phyloP scores from a whole-genome alignment of 208 protist genomes.

The Eutreptiella sp. region DNA sequence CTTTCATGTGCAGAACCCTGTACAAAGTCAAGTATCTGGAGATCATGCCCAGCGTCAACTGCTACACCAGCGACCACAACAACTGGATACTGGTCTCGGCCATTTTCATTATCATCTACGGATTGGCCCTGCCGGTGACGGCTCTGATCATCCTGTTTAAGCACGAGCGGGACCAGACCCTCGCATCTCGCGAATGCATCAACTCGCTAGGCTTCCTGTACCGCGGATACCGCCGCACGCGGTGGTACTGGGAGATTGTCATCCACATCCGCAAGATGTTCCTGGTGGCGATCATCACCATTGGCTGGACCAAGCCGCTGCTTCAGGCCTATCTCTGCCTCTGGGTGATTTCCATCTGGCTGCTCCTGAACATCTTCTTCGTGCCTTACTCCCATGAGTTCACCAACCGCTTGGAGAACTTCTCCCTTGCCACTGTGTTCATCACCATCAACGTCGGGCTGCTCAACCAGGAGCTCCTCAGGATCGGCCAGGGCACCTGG shows the following conservation, averaged over 20 bases:
- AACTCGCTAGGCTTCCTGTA: conserved; percentile 21
- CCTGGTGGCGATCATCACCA: conserved; percentile 1
- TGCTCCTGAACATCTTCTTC: conserved; percentile 22
- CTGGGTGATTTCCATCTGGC: conserved; percentile 8
- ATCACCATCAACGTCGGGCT: conserved; percentile 20
- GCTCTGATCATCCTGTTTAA: not conserved
- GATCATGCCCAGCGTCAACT: not conserved
- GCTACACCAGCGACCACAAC: not conserved
- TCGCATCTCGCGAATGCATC: not conserved
- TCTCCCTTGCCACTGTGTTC: conserved; percentile 12
- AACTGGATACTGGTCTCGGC: not conserved
- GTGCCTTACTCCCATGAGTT: conserved; percentile 13
- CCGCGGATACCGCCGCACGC: conserved; percentile 2
- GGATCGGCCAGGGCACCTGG: conserved; percentile 2
- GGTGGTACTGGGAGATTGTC: conserved; percentile 21
- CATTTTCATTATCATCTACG: conserved; percentile 4
- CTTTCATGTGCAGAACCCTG: conserved; percentile 8
- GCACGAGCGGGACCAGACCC: not conserved
- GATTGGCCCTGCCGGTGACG: conserved; percentile 1
- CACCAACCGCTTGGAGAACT: conserved; percentile 17
- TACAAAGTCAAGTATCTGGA: not conserved
- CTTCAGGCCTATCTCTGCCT: conserved; percentile 16
- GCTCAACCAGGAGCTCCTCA: conserved; percentile 1
- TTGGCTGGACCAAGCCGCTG: conserved; percentile 7
- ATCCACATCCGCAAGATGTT: conserved; percentile 12